Base-by-base conservation (phyloP, 345 rosid genomes). In the Salix suchowensis region DNA sequence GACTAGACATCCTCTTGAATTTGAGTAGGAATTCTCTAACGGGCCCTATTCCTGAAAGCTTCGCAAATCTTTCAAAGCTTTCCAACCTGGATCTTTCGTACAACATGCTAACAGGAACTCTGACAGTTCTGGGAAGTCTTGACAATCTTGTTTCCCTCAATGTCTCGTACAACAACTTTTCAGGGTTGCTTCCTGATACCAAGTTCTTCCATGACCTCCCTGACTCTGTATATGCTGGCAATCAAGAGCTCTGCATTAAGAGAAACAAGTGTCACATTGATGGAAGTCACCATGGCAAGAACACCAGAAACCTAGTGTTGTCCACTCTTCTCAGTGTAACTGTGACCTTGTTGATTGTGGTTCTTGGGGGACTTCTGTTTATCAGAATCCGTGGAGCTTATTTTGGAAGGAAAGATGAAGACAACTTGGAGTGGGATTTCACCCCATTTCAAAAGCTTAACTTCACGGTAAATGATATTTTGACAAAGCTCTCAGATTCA, bases 361-460 rank as follows among this genome's bases (percentile, higher is more conserved):
- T 84, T 37, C 65, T 74, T 7, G 89, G 86, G 44, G 74, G 82
- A 42, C 60, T 82, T 65, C 67, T 85, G 26, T 83, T 84, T 42
- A 81, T 86, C 76, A 86, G 78, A 80, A 74, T 73, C 65, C 77
- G 54, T 48, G 87, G 83, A 71, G 68, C 79, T 64, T 42, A 80
- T 23, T 79, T 67, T 28, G 40, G 74, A 42, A 65, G 36, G 62
- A 75, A 77, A 4, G 71, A 82, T 37, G 90, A 82, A 68, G 79
- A 28, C 54, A 78, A 66, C 34, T 79, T 82, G 81, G 83, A 81
- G 52, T 87, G 91, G 96, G 82, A 87, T 61, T 87, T 91, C 50
- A 88, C 87, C 46, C 92, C 92, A 58, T 91, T 89, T 75, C 93
- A 86, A 67, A 91, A 89, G 86, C 88, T 89, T 4, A 84, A 89